Conservation (phyloP, 352 stramenopile genomes). For the Phytophthora niederhauseri region DNA sequence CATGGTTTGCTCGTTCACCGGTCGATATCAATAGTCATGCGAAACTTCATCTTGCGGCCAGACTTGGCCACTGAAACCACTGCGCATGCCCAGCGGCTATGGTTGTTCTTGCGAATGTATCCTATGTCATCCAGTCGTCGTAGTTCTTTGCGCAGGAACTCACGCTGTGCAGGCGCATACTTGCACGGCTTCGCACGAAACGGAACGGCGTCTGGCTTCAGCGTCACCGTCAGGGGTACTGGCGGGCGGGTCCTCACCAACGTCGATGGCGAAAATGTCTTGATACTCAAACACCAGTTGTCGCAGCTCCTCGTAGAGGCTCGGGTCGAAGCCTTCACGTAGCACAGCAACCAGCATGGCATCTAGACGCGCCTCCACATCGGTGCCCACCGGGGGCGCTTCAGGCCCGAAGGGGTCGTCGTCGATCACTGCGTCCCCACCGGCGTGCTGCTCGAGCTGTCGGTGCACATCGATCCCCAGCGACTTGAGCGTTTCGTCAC, state of each 20-base stretch:
- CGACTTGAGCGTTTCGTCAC: conserved; percentile 1
- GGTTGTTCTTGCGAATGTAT: conserved; percentile 14
- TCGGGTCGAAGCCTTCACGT: too few relatives aligned
- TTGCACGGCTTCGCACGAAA: conserved; percentile 1
- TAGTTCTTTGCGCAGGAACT: conserved; percentile 2
- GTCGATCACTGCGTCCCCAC: background rate
- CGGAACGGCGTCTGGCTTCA: conserved; percentile 2
- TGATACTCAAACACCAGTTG: too few relatives aligned
- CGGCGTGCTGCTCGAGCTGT: conserved; percentile 2
- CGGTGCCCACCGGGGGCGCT: background rate
- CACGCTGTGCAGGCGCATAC: conserved; percentile 7
- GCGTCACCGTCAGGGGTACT: background rate
- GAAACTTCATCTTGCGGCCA: conserved; percentile 3
- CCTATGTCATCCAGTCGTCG: conserved; percentile 3
- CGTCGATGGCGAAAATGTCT: too few relatives aligned
- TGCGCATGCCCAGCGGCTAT: conserved; percentile 4
- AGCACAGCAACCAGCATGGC: conserved; percentile 5
- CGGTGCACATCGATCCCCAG: conserved; percentile 4
- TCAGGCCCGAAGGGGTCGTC: conserved; percentile 3
- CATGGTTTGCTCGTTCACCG: background rate
- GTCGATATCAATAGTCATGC: background rate
- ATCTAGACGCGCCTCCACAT: background rate
- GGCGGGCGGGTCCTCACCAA: too few relatives aligned
- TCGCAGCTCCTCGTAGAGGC: too few relatives aligned
- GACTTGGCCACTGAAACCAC: conserved; percentile 7